phyloP scores from a whole-genome alignment of 2,329 filamentous ascomycete species.

The Penicillium sp. region DNA sequence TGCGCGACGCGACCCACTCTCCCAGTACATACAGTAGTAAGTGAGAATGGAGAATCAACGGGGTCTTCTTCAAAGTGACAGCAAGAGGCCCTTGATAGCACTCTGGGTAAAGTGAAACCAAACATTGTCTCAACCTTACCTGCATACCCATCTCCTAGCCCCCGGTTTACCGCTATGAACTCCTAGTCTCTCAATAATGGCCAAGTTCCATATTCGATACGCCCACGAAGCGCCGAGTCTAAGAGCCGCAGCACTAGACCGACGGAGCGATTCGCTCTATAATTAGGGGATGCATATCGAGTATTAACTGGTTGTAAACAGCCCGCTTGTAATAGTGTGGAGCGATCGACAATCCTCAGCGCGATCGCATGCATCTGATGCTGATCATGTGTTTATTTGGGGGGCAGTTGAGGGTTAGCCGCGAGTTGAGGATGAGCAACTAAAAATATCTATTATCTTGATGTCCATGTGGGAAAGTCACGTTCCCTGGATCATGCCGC shows the following conservation, averaged over 20 bases:
- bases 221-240: neutral
- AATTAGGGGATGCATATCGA: neutral
- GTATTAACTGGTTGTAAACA: neutral
- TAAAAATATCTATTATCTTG: neutral
- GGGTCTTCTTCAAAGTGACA: too few relatives aligned
- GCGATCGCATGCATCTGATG: neutral
- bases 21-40: too few relatives aligned
- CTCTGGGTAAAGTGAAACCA: neutral
- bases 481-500: slow-evolving; percentile 3
- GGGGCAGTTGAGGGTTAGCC: neutral
- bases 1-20: neutral
- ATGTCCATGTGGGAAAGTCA: neutral
- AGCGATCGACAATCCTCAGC: neutral
- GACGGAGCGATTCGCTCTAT: neutral
- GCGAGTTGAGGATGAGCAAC: neutral
- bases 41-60: too few relatives aligned
- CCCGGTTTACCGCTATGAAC: neutral
- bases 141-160: neutral
- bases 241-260: neutral
- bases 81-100: neutral
- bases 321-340: neutral
- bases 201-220: neutral
- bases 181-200: neutral
- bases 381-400: neutral
- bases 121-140: neutral